Evolutionary conservation across 108 stramenopile species (phyloP), one percentile per base, ranked within the genome.

Genomic region (Nitzschia sp.): DNA sequence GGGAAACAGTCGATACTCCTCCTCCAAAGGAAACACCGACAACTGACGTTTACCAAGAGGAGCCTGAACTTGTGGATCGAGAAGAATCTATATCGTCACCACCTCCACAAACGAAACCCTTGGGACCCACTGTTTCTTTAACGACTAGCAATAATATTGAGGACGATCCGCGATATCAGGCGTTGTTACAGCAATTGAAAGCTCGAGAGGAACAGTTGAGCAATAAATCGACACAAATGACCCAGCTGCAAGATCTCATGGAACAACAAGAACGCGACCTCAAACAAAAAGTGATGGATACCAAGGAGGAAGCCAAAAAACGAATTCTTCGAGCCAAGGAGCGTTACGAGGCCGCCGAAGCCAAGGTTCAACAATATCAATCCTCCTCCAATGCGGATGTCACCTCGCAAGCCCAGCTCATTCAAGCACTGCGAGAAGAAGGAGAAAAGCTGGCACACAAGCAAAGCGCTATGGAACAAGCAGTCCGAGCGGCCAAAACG

Each of bases 241-340:
- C 78, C 5, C 58, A 80, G 26, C 54, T 92, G 2, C 72, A 80
- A 58, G 17, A 58, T 17, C 65, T 87, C 60, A 47, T 73, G 47
- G 88, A 92, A 46, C 56, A 48, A 27, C 88, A 89, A 68, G 79
- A 78, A 38, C 58, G 70, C 11, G 68, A 88, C 46, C 59, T 89
- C 3, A 69, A 63, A 21, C 54, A 76, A 46, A 73, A 80, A 22
- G 58, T 88, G 5, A 31, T 59, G 23, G 83, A 89, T 54, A 88
- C 90, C 47, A 92, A 92, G 47, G 90, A 92, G 45, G 90, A 89
- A 79, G 88, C 91, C 31, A 92, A 85, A 47, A 83, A 73, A 54
- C 82, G 91, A 2, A 80, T 89, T 34, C 46, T 54, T 4, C 68
- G 67, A 26, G 85, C 91, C 27, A 85, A 83, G 63, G 91, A 92